Evolutionary conservation across 164 flowering plant species (phyloP), one percentile per base, ranked within the genome.

Genomic region (Nymphaea colorata): DNA sequence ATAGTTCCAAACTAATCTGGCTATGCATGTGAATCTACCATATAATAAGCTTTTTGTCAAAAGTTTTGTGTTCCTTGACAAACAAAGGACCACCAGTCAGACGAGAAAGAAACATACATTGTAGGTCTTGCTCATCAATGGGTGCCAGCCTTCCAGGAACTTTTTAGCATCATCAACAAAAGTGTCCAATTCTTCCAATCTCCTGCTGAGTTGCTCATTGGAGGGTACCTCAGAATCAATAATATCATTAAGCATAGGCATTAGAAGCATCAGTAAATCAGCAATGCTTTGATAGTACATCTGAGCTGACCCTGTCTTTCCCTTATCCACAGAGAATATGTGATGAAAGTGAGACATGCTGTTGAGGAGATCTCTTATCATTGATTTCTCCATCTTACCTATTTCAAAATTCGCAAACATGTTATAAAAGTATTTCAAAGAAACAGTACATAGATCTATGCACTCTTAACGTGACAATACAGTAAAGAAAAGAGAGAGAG

Each of bases 351-450:
- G 77, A 42, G 87, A 78, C 66, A 86, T 82, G 59, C 74, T 82
- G 61, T 74, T 74, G n/a, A 90, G 83, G 71, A 93, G 84, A 51
- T 75, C 84, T 75, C 86, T 84, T 53, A 89, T 69, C 71, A 80
- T 25, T 71, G 91, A 82, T 78, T 85, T 85, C 90, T 87, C 94
- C 97, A 93, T 93, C 66, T 61, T 66, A 73, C 88, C 93, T 86
- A 82, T 62, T 47, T 66, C 73, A 74, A 66, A 36, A 71, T 51
- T 8, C 5, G 53, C 36, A 1, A 25, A 25, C 36, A 25, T 25
- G 36, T 25, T 1, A 25, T 25, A 25, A 25, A 25, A 25, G 36
- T 25, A 25, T 25, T 25, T 25, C 36, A 25, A 25, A 25, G 36
- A 25, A 25, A 25, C 36, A 25, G 36, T 25, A 25, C 36, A 25